Evolutionary conservation across 495 filamentous ascomycete genomes (phyloP).

Genomic region (Penicillium soppii): DNA sequence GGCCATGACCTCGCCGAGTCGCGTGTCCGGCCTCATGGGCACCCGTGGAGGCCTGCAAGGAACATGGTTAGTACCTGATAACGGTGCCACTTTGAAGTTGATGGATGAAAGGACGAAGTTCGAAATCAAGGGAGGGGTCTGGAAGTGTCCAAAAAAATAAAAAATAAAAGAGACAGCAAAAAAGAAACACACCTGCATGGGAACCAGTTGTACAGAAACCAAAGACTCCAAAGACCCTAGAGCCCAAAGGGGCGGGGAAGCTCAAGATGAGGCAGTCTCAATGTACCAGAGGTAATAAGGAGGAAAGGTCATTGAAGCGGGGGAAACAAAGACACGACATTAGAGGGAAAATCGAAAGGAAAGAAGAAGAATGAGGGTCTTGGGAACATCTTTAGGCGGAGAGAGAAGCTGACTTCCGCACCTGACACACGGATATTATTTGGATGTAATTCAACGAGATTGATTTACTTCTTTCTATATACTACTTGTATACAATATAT

Average conservation of each 20-base stretch:
- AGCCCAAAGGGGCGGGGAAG: constrained; percentile 28
- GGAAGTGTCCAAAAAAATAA: too few species aligned
- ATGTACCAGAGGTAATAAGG: constrained; percentile 40
- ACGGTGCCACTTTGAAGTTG: too few species aligned
- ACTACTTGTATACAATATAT: too few species aligned
- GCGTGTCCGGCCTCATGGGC: constrained; percentile 54
- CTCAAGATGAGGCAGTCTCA: constrained; percentile 27
- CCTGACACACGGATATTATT: too few species aligned
- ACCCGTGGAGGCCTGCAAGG: constrained; percentile 49
- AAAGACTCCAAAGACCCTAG: constrained; percentile 28
- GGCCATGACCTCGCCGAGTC: constrained; percentile 59
- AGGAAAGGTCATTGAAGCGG: constrained; percentile 46
- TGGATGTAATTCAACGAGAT: too few species aligned
- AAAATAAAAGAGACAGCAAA: constrained; percentile 3
- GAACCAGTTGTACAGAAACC: constrained; percentile 35
- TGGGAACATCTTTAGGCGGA: too few species aligned
- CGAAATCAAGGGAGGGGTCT: too few species aligned
- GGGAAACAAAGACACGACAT: constrained; percentile 20
- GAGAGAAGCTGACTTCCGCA: too few species aligned
- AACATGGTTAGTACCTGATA: background rate
- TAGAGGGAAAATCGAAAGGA: constrained; percentile 9
- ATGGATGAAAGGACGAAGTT: too few species aligned
- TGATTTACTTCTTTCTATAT: too few species aligned
- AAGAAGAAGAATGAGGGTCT: too few species aligned
- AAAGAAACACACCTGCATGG: constrained; percentile 44